These are phyloP conservation scores for Leonotis leonurus DNA, from an alignment of 257 asterid species.

Conservation along the genomic window DNA sequence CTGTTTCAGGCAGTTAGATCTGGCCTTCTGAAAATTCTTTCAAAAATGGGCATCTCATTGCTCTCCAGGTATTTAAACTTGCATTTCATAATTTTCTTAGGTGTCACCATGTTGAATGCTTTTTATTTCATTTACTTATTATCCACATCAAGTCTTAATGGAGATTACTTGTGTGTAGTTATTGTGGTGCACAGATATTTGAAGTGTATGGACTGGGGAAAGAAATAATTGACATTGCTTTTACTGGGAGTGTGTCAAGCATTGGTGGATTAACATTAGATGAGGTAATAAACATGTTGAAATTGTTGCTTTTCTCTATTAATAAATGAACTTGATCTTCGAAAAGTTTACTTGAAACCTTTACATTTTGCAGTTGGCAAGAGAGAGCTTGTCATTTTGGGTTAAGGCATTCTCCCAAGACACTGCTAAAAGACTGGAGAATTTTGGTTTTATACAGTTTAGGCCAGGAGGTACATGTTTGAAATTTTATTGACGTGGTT, in stretches of 20 bases:
- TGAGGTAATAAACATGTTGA: conserved; percentile 53
- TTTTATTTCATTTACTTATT: conserved; percentile 13
- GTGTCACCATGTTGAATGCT: neutral
- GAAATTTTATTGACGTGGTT: neutral
- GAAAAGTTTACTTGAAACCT: neutral
- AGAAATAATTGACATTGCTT: conserved; percentile 73
- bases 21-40: conserved; percentile 88
- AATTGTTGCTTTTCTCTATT: conserved; percentile 1
- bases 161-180: conserved; percentile 44
- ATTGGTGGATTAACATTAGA: conserved; percentile 95
- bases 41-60: conserved; percentile 98
- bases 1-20: conserved; percentile 71
- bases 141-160: conserved; percentile 18
- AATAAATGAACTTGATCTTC: neutral
- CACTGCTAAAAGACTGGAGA: conserved; percentile 97
- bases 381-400: conserved; percentile 94
- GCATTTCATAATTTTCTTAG: conserved; percentile 1
- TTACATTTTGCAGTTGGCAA: conserved; percentile 65
- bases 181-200: conserved; percentile 98
- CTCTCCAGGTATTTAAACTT: conserved; percentile 69
- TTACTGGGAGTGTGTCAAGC: conserved; percentile 85
- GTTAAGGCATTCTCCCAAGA: conserved; percentile 97
- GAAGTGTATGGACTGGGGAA: conserved; percentile 92
- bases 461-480: conserved; percentile 88
- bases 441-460: conserved; percentile 90